Percentiles rank a stretch among this genome's conserved stretches.
Evolutionary conservation across 768 basidiomycete genomes (phyloP).

Genomic region (Tulasnella sp.): DNA sequence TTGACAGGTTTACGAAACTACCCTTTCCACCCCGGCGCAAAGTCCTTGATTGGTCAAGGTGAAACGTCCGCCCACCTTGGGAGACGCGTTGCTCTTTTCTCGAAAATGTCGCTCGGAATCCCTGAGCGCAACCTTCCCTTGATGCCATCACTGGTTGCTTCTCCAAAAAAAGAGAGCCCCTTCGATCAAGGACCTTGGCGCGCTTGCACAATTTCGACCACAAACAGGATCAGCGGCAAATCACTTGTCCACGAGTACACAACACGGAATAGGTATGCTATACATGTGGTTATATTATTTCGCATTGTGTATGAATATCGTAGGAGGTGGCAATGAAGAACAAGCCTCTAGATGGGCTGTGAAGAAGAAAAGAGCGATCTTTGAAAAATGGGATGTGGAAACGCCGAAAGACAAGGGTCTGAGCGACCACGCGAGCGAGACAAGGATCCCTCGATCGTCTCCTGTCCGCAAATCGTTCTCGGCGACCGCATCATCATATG

Average conservation of each 20-base stretch:
- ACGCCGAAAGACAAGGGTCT: background rate
- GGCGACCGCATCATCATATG: too few species aligned
- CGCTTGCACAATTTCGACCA: background rate
- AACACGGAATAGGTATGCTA: too few species aligned
- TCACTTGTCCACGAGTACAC: too few species aligned
- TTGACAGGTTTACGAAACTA: background rate
- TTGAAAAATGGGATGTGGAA: background rate
- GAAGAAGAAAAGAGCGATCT: background rate
- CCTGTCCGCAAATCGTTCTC: background rate
- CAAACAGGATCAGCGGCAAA: background rate
- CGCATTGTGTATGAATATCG: too few species aligned
- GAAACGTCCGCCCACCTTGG: background rate
- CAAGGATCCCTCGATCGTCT: background rate
- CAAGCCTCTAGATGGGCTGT: too few species aligned
- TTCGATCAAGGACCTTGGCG: background rate
- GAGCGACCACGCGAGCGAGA: background rate
- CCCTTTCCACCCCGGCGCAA: too few species aligned
- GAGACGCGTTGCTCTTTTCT: background rate
- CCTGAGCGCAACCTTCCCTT: constrained; percentile 4
- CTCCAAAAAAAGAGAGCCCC: background rate
- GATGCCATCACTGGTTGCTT: background rate
- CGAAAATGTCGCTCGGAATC: background rate
- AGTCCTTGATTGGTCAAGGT: background rate
- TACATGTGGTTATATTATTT: too few species aligned
- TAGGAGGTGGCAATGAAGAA: too few species aligned